Evolutionary conservation across 108 stramenopile genomes (phyloP).

Genomic region (Skeletonema potamos): DNA sequence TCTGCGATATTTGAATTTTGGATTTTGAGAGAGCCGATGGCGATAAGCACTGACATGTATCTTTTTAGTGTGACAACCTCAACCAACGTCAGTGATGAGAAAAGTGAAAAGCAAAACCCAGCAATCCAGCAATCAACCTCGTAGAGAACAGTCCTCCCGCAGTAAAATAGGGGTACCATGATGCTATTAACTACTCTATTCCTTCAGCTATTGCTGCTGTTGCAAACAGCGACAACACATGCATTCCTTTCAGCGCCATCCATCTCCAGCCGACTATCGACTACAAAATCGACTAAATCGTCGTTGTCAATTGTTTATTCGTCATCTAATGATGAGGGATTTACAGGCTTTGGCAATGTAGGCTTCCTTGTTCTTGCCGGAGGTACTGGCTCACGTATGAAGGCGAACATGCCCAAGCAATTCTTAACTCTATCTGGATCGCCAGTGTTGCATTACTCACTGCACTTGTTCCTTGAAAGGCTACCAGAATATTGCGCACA

Average conservation of each 20-base stretch:
- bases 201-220: neutral
- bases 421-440: constrained; percentile 76
- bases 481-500: constrained; percentile 45
- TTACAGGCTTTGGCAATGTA: constrained; percentile 58
- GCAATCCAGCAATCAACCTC: too few species aligned
- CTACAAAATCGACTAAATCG: neutral
- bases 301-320: neutral
- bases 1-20: neutral
- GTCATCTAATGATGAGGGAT: constrained; percentile 17
- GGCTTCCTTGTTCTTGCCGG: constrained; percentile 91
- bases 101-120: too few species aligned
- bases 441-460: constrained; percentile 87
- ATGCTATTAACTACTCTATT: neutral
- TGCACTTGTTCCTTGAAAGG: constrained; percentile 85
- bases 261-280: neutral
- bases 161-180: too few species aligned
- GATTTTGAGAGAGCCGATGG: neutral
- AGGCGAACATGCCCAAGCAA: constrained; percentile 92
- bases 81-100: neutral
- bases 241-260: neutral
- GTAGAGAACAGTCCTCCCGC: too few species aligned
- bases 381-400: constrained; percentile 94
- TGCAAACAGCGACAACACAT: neutral
- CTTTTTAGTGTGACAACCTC: neutral
- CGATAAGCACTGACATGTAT: neutral